A percentile compares a stretch with the other conserved stretches of the same genome.
These are phyloP conservation scores for Plasmodium inui DNA, from an alignment of 169 alveolate genomes.

Conservation along the genomic window DNA sequence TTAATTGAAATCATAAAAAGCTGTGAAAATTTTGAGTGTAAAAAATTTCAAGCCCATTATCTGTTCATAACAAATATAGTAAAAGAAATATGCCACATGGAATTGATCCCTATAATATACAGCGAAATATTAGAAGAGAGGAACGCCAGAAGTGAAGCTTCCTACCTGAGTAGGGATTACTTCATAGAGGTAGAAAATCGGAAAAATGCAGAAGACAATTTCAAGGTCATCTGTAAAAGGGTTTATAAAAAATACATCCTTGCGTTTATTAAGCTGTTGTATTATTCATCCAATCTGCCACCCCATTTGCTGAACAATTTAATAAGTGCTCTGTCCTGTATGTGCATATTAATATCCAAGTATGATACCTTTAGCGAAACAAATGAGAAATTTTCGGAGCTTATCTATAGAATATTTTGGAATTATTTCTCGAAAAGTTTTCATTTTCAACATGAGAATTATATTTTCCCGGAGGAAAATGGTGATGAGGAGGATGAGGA, in stretches of 20 bases:
- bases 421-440: constrained; percentile 64
- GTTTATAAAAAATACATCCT: constrained; percentile 66
- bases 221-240: constrained; percentile 24
- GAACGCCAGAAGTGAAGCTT: constrained; percentile 6
- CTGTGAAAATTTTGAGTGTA: constrained; percentile 24
- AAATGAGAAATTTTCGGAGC: constrained; percentile 43
- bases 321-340: constrained; percentile 37
- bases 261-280: constrained; percentile 49
- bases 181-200: constrained; percentile 8
- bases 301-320: constrained; percentile 16
- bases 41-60: constrained; percentile 24
- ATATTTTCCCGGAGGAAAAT: background rate
- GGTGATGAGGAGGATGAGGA: constrained; percentile 3
- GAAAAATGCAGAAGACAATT: constrained; percentile 35
- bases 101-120: constrained; percentile 55
- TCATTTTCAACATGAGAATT: constrained; percentile 31
- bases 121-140: constrained; percentile 69
- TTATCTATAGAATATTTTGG: constrained; percentile 73
- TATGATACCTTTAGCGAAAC: constrained; percentile 28
- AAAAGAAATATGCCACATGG: constrained; percentile 62
- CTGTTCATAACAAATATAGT: constrained; percentile 48
- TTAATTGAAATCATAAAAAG: constrained; percentile 16
- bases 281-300: constrained; percentile 29
- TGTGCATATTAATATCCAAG: constrained; percentile 64
- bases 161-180: constrained; percentile 24